A percentile compares a stretch with the other conserved stretches of the same genome.
Conservation (phyloP, 306 rosid species). For the Carpinus fangiana region DNA sequence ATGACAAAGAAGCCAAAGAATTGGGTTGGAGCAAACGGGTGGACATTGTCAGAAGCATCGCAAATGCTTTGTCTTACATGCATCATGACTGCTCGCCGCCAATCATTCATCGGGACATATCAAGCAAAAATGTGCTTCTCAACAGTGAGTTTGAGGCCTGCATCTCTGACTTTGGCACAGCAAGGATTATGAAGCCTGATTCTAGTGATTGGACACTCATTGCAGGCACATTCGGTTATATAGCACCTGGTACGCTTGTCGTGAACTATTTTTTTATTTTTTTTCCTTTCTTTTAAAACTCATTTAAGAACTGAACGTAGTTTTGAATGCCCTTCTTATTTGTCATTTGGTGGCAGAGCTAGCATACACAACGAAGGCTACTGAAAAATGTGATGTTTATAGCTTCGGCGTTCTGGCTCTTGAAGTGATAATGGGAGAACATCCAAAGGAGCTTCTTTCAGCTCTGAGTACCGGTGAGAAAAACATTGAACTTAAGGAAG, state of each 20-base stretch:
- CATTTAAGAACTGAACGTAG: background rate
- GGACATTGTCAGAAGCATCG: background rate
- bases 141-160: background rate
- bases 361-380: background rate
- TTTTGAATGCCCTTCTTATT: too few species aligned
- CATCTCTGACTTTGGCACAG: conserved; percentile 4
- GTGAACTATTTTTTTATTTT: background rate
- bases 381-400: conserved; percentile 1
- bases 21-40: background rate
- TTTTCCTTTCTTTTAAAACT: background rate
- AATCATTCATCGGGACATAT: conserved; percentile 2
- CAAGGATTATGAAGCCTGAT: background rate
- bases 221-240: background rate
- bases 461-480: background rate
- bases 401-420: background rate
- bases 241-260: background rate
- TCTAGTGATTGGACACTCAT: background rate
- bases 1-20: background rate
- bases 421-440: background rate
- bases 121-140: background rate
- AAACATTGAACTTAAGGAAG: background rate
- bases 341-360: too few species aligned
- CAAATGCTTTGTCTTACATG: background rate
- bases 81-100: too few species aligned
- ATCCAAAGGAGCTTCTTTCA: background rate